phyloP scores from a whole-genome alignment of 768 basidiomycete genomes.

The Mycena alexandri region DNA sequence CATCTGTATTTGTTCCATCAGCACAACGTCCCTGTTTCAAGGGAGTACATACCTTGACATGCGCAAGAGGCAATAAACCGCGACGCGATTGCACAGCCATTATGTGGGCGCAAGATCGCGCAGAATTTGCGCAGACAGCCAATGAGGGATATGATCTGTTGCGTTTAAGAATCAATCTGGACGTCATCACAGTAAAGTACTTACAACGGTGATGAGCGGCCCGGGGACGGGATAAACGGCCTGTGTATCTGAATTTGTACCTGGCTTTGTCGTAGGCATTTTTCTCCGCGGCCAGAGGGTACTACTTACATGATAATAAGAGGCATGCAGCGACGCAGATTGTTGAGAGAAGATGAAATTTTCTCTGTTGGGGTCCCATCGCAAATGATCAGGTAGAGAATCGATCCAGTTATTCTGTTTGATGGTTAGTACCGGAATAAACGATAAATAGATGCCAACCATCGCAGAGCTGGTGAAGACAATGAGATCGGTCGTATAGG shows the following conservation, averaged over 20 bases:
- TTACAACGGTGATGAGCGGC: constrained; percentile 36
- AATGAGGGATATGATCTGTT: constrained; percentile 49
- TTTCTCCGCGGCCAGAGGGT: too few relatives aligned
- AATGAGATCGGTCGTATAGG: background rate
- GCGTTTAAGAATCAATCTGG: background rate
- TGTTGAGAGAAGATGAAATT: constrained; percentile 51
- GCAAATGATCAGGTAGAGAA: constrained; percentile 22
- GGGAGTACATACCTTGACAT: constrained; percentile 27
- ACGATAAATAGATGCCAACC: constrained; percentile 8
- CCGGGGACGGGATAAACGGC: constrained; percentile 55
- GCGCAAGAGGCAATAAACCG: constrained; percentile 34
- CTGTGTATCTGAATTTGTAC: constrained; percentile 55
- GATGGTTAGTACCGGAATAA: background rate
- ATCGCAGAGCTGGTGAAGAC: constrained; percentile 30
- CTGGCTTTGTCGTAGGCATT: too few relatives aligned
- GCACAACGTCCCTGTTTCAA: background rate
- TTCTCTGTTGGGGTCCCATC: constrained; percentile 54
- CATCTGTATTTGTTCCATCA: constrained; percentile 43
- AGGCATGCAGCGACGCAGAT: constrained; percentile 51
- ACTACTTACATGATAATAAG: constrained; percentile 59
- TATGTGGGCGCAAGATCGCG: constrained; percentile 53
- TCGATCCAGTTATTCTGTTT: constrained; percentile 36
- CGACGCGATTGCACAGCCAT: constrained; percentile 50
- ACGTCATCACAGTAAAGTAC: background rate
- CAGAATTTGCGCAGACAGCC: constrained; percentile 57